Evolutionary conservation across 192 early-diverging fungal genomes (phyloP).

Genomic region (Coemansia sp.): DNA sequence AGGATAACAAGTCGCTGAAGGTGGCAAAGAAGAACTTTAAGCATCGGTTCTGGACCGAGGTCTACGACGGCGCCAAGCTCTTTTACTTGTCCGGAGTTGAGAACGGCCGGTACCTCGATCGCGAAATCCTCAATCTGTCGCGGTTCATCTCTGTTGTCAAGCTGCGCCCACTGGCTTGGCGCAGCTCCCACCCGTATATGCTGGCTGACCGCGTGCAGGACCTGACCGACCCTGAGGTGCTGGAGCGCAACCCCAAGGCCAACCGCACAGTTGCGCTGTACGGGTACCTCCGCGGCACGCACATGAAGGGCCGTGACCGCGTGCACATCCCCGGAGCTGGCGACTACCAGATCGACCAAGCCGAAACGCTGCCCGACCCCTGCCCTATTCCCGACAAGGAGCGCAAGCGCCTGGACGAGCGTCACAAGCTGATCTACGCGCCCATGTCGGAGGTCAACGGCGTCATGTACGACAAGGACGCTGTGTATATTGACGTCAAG

Average conservation of each 20-base stretch:
- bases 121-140: slow-evolving; percentile 91
- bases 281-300: slow-evolving; percentile 93
- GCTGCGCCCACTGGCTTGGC: slow-evolving; percentile 94
- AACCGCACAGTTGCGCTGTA: slow-evolving; percentile 94
- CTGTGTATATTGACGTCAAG: slow-evolving; percentile 96
- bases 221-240: slow-evolving; percentile 85
- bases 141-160: slow-evolving; percentile 99
- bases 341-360: slow-evolving; percentile 74
- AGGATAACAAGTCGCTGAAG: slow-evolving; percentile 86
- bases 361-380: slow-evolving; percentile 84
- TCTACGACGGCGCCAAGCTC: slow-evolving; percentile 98
- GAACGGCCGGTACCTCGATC: slow-evolving; percentile 90
- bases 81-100: slow-evolving; percentile 97
- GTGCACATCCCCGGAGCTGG: slow-evolving; percentile 97
- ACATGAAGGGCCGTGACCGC: slow-evolving; percentile 81
- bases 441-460: slow-evolving; percentile 98
- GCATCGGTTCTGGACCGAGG: slow-evolving; percentile 99
- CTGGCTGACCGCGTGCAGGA: slow-evolving; percentile 97
- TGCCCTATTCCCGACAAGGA: slow-evolving; percentile 97
- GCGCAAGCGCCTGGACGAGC: slow-evolving; percentile 83
- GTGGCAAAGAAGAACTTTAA: slow-evolving; percentile 92
- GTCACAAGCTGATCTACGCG: slow-evolving; percentile 94
- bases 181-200: slow-evolving; percentile 96
- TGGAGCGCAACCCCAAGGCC: slow-evolving; percentile 76
- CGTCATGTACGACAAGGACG: slow-evolving; percentile 99